Base-by-base conservation (phyloP, 2,329 filamentous ascomycete species). In the Apiospora rasikravindrae region DNA sequence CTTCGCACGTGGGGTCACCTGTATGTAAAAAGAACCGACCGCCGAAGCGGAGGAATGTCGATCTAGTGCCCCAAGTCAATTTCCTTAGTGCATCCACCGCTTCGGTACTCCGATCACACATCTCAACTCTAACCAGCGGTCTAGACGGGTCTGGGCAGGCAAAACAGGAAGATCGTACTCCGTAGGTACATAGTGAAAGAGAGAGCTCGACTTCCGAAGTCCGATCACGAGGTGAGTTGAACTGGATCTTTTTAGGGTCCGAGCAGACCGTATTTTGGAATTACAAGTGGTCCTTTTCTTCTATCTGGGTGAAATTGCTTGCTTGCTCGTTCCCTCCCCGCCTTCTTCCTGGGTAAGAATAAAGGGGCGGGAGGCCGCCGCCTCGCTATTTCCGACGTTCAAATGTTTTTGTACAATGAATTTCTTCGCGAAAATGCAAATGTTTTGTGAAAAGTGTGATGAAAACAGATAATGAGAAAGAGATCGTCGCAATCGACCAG, bases 91-190 rank as follows among this genome's bases (percentile, higher is more conserved):
- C 33, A 64, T 64, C 57, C 57, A 64, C 57, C 33, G 57, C 57
- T 64, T 64, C 57, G 57, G 57, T 64, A 64, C 57, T 64, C 57
- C 57, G 57, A 64, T 64, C 57, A 6, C 33, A n/a, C 11, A 64
- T 64, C 33, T 64, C 57, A 64, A 64, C 57, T 61, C 29, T 64
- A 40, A 40, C 33, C 57, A 64, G 57, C 57, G 53, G 53, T 61
- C 53, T 61, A 37, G 53, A 37, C 49, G 24, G 26, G 11, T 4
- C n/a, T 24, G 45, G 45, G 16, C 26, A 33, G 51, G 14, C 49
- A 57, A 57, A 29, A 57, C 29, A 19, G 37, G 19, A 40, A n/a
- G 19, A 64, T 40, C 10, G 57, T 64, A 33, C 2, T n/a, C n/a
- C n/a, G 24, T 37, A 37, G 33, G 33, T 37, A 37, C 33, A 5